A percentile compares a stretch with the other conserved stretches of the same genome.
Conservation (phyloP, 257 asterid species). For the Solanum tarapatanum region DNA sequence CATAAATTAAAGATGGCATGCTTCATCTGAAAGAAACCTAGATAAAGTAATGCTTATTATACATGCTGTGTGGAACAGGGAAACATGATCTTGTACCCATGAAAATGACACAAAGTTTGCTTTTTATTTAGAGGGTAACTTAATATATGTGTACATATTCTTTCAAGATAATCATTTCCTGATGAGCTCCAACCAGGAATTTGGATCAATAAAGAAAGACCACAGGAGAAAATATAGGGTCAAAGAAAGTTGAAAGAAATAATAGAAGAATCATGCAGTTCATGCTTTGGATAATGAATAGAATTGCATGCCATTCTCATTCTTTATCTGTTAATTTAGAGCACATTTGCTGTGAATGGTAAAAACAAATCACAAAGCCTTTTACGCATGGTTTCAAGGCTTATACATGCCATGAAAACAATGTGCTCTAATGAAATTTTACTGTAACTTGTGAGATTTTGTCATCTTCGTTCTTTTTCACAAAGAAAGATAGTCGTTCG, state of each 20-base stretch:
- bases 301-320: neutral
- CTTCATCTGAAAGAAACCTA: constrained; percentile 3
- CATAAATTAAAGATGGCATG: neutral
- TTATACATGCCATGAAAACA: neutral
- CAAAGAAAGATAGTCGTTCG: neutral
- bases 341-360: neutral
- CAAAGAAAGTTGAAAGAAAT: neutral
- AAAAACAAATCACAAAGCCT: neutral
- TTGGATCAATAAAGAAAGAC: neutral
- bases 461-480: neutral
- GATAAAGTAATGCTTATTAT: neutral
- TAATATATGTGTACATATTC: neutral
- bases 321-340: neutral
- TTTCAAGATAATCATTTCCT: neutral
- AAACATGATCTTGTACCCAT: neutral
- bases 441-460: neutral
- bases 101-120: neutral
- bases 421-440: neutral
- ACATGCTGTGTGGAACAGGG: neutral
- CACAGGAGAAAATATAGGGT: neutral
- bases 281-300: neutral
- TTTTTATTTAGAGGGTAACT: neutral
- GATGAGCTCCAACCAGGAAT: neutral
- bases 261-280: neutral
- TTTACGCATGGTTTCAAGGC: neutral